Evolutionary conservation across 345 rosid genomes (phyloP), one percentile per base, ranked within the genome.

Genomic region (Draba incana): DNA sequence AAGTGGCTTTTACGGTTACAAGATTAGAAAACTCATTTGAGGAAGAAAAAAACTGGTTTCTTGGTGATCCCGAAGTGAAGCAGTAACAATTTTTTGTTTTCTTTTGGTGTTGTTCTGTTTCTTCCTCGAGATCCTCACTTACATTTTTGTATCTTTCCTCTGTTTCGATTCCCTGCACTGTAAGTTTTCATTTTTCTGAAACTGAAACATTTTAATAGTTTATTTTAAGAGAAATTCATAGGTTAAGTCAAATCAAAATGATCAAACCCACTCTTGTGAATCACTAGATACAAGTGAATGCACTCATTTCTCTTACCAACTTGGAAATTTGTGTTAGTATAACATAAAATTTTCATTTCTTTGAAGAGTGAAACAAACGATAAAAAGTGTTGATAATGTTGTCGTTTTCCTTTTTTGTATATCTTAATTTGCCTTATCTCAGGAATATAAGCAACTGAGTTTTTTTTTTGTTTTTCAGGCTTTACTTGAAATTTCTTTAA

Each of bases 381-480:
- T 51, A 42, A 43, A 68, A 54, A 71, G 63, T 71, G 47, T 9
- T n/a, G 24, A 25, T n/a, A 25, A 20, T 25, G 31, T 31, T 71
- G 69, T 74, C 77, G 42, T 74, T 51, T 66, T 20, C 20, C 51
- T 42, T 38, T 49, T 2, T 8, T 35, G 56, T 35, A 54, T 45
- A 6, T 41, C 46, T 10, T 66, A 33, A 43, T 27, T 13, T 58
- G 25, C 25, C 41, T 64, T 66, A 50, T 53, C 44, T 70, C 68
- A 70, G 62, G 60, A 31, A 57, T 66, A 57, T 73, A 31, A 15
- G 50, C 66, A 49, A 50, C 66, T 66, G 48, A 65, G 49, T 58
- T 60, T 59, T 66, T 74, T n/a, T n/a, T n/a, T n/a, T n/a, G n/a
- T 43, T 49, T 41, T 35, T 1, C 23, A 48, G 50, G 38, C 66